Percentiles rank a stretch among this genome's conserved stretches.
These are phyloP conservation scores for Trichosporon faecale DNA, from an alignment of 1,284 basidiomycete species.

Conservation along the genomic window DNA sequence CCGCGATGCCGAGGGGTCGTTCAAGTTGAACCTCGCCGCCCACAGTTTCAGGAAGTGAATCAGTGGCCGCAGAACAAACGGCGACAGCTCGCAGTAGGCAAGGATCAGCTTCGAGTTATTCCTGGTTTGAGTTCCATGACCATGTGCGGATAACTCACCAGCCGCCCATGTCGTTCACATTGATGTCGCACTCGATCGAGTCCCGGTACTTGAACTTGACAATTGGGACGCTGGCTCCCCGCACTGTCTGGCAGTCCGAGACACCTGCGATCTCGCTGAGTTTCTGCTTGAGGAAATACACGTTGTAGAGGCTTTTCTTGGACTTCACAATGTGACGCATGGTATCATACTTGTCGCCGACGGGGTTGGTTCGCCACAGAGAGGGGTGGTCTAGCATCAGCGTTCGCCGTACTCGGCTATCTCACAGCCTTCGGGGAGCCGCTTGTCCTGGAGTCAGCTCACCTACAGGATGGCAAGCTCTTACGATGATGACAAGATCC, in stretches of 20 bases:
- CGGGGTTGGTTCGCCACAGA: slow-evolving; percentile 10
- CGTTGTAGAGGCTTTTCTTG: slow-evolving; percentile 33
- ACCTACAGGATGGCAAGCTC: neutral
- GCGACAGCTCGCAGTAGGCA: slow-evolving; percentile 47
- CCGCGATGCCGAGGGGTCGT: slow-evolving; percentile 42
- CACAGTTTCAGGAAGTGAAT: slow-evolving; percentile 51
- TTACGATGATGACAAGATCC: slow-evolving; percentile 46
- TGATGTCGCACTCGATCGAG: slow-evolving; percentile 42
- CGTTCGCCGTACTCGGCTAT: neutral
- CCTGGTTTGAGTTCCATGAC: slow-evolving; percentile 22
- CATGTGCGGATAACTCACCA: slow-evolving; percentile 32
- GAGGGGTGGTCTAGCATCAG: slow-evolving; percentile 16
- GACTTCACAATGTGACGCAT: neutral
- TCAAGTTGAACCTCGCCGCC: slow-evolving; percentile 43
- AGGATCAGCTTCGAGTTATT: slow-evolving; percentile 51
- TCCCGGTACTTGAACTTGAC: slow-evolving; percentile 44
- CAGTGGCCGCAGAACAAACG: slow-evolving; percentile 49
- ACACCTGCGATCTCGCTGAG: slow-evolving; percentile 29
- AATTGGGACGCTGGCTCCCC: slow-evolving; percentile 45
- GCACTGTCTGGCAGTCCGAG: slow-evolving; percentile 28
- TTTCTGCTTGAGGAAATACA: slow-evolving; percentile 18
- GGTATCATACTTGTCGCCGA: neutral
- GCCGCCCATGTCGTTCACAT: slow-evolving; percentile 50
- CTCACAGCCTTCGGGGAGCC: slow-evolving; percentile 43
- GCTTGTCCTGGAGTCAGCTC: slow-evolving; percentile 34